These are phyloP conservation scores for Gossypium lobatum DNA, from an alignment of 441 rosid genomes.

Conservation along the genomic window DNA sequence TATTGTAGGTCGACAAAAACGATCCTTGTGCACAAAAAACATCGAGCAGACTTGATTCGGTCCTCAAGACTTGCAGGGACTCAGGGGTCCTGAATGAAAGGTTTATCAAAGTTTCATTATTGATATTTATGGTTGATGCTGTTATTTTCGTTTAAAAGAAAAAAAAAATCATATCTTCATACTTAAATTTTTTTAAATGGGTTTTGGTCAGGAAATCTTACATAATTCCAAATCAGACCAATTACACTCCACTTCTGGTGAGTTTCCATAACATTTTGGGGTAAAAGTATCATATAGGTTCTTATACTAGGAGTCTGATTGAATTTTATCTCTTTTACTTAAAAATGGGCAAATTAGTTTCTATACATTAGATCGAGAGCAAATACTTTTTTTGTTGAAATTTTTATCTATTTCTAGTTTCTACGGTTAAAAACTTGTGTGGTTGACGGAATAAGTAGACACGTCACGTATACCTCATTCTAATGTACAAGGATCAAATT, in stretches of 20 bases:
- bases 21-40: slow-evolving; percentile 70
- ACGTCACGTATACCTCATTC: too few species aligned
- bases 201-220: slow-evolving; percentile 52
- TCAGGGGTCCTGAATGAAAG: slow-evolving; percentile 55
- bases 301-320: too few species aligned
- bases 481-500: too few species aligned
- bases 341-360: too few species aligned
- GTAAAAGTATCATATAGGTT: too few species aligned
- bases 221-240: slow-evolving; percentile 24
- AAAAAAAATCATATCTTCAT: background rate
- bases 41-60: slow-evolving; percentile 52
- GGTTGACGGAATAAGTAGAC: too few species aligned
- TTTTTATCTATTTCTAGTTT: too few species aligned
- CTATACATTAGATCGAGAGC: too few species aligned
- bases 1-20: slow-evolving; percentile 52
- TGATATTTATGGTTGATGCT: background rate
- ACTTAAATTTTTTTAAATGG: slow-evolving; percentile 6
- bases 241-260: slow-evolving; percentile 34
- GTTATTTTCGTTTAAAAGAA: background rate
- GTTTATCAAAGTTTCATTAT: slow-evolving; percentile 21
- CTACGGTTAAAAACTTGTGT: too few species aligned
- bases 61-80: slow-evolving; percentile 60
- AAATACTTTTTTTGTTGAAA: too few species aligned
- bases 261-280: slow-evolving; percentile 19
- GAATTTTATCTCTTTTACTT: too few species aligned